A percentile compares a stretch with the other conserved stretches of the same genome.
Conservation (phyloP, 805 yeast species). For the Yarrowia sp. region DNA sequence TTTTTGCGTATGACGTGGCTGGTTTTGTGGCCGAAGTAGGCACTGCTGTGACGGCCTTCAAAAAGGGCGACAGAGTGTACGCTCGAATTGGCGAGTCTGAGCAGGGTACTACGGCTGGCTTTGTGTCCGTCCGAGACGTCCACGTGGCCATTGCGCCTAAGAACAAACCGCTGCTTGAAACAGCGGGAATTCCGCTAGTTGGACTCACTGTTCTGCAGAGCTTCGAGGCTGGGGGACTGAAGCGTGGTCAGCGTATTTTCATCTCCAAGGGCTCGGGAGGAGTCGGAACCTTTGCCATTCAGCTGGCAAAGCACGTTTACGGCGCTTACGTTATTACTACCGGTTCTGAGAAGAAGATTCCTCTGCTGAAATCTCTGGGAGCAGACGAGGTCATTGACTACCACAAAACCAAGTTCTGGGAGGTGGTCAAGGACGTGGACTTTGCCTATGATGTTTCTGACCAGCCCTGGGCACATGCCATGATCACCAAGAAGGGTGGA, state of each 20-base stretch:
- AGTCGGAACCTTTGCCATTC: slow-evolving; percentile 29
- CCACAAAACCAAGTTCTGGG: slow-evolving; percentile 28
- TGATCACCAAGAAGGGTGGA: slow-evolving; percentile 28
- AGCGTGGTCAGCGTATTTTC: slow-evolving; percentile 28
- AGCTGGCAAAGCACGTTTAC: slow-evolving; percentile 31
- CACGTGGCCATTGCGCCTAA: slow-evolving; percentile 29
- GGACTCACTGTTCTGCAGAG: slow-evolving; percentile 29
- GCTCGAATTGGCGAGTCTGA: slow-evolving; percentile 22
- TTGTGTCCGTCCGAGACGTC: slow-evolving; percentile 22
- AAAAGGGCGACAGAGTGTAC: slow-evolving; percentile 31
- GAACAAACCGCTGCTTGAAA: slow-evolving; percentile 27
- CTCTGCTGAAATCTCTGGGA: slow-evolving; percentile 25
- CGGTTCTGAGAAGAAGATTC: slow-evolving; percentile 30
- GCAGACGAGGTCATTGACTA: slow-evolving; percentile 32
- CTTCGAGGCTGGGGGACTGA: slow-evolving; percentile 17
- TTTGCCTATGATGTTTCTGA: slow-evolving; percentile 30
- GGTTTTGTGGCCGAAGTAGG: slow-evolving; percentile 33
- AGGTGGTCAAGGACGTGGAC: slow-evolving; percentile 29
- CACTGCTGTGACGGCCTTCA: slow-evolving; percentile 26
- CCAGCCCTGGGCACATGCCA: slow-evolving; percentile 24
- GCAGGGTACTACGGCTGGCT: slow-evolving; percentile 30
- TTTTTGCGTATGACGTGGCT: slow-evolving; percentile 32
- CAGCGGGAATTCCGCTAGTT: slow-evolving; percentile 31
- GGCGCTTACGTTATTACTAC: slow-evolving; percentile 30
- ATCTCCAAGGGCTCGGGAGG: slow-evolving; percentile 30